A percentile compares a stretch with the other conserved stretches of the same genome.
Evolutionary conservation across 352 stramenopile species (phyloP).

Genomic region (Globisporangium yorkense): DNA sequence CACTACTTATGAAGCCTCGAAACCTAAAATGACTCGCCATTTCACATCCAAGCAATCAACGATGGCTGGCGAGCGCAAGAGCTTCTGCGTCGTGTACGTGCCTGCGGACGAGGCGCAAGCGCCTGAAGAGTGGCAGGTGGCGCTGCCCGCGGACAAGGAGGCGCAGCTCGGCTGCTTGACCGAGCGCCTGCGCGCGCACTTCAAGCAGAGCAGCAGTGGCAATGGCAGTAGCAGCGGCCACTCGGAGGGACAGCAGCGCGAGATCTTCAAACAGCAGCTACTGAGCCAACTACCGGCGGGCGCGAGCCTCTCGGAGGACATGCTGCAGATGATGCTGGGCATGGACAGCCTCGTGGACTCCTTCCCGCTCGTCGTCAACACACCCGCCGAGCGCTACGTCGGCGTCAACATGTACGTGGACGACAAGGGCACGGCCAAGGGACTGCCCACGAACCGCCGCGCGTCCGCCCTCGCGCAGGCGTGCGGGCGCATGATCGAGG

Average conservation of each 20-base stretch:
- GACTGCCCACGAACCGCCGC: conserved; percentile 65
- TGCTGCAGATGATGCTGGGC: conserved; percentile 83
- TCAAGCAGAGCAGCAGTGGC: conserved; percentile 43
- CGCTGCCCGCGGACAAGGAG: conserved; percentile 68
- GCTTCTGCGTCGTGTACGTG: conserved; percentile 73
- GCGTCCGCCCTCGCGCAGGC: conserved; percentile 77
- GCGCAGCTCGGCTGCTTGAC: conserved; percentile 76
- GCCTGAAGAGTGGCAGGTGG: conserved; percentile 73
- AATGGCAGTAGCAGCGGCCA: conserved; percentile 19
- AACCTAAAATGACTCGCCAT: neutral
- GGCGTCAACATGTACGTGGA: conserved; percentile 89
- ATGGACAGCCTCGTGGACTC: conserved; percentile 88
- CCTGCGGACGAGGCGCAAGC: conserved; percentile 41
- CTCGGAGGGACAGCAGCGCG: conserved; percentile 45
- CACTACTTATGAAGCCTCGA: neutral
- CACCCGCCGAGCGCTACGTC: conserved; percentile 54
- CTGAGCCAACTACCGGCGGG: conserved; percentile 64
- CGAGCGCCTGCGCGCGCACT: conserved; percentile 72
- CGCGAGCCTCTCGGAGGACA: conserved; percentile 54
- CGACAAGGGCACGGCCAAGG: conserved; percentile 86
- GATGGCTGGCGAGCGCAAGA: conserved; percentile 62
- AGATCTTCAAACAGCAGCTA: conserved; percentile 81
- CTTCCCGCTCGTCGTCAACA: conserved; percentile 83
- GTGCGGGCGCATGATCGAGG: conserved; percentile 78
- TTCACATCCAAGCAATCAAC: neutral